Base-by-base conservation (phyloP, 768 basidiomycete species). In the Guyanaporus albipodus region DNA sequence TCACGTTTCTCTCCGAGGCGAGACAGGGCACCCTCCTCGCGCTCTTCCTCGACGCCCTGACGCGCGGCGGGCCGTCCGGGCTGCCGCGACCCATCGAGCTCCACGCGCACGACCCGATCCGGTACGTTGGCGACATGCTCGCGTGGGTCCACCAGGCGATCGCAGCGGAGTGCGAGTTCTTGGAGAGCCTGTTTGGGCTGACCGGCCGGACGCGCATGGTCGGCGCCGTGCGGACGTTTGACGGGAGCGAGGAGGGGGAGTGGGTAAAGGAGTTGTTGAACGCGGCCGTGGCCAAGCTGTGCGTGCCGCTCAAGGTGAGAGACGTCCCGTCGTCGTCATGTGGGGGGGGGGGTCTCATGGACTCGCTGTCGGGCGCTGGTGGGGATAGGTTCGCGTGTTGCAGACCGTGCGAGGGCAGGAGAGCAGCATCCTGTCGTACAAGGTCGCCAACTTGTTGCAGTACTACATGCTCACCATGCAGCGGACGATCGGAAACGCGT, bases 131-230 rank as follows among this genome's bases (percentile, higher is more conserved):
- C 12, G 95, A 98, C 67, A 98, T 98, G 90, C 81, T 98, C 8
- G 95, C 94, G 0, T 97, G 95, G 95, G 84, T 97, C 1, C 95
- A 99, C 67, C 95, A 98, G 52, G 80, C 87, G 0, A 91, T 96
- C 50, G 96, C 96, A 1, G 88, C 88, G 2, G 96, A 99, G 60
- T 85, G 85, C 35, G 96, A 98, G 68, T 93, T 94, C 57, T 75
- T 99, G 18, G 93, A 97, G 59, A 75, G 81, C 27, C 66, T 98
- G 21, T 97, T 98, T 52, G 86, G 79, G 6, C 58, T 92, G 40
- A 74, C 69, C 42, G 73, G 70, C 31, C 54, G 52, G 21, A 24
- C 26, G 0, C 68, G 85, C 60, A 85, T 93, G 91, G 82, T 93
- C 48, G 79, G 95, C 49, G 78, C 83, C 50, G 74, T 82, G 23